A percentile compares a stretch with the other conserved stretches of the same genome.
Conservation (phyloP, 106 monocot genomes). For the Agapanthus africanus region DNA sequence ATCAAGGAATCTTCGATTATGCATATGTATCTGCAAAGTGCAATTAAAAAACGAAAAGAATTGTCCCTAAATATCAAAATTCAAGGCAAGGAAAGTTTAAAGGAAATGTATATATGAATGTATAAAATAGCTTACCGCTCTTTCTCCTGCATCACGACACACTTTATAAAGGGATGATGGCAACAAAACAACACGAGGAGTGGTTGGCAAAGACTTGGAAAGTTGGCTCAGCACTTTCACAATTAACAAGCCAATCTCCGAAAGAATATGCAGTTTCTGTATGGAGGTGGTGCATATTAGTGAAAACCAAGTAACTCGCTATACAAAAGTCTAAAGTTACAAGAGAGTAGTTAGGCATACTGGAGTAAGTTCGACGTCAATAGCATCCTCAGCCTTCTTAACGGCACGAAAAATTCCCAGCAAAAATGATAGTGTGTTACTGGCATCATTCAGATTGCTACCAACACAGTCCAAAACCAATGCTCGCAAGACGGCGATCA, state of each 20-base stretch:
- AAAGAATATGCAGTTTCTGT: conserved; percentile 82
- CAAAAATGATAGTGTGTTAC: conserved; percentile 30
- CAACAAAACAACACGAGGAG: conserved; percentile 42
- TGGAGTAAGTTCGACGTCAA: conserved; percentile 42
- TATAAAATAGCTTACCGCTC: conserved; percentile 24
- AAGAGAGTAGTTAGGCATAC: conserved; percentile 25
- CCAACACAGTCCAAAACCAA: conserved; percentile 24
- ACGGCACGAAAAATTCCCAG: conserved; percentile 70
- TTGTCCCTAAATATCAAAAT: not conserved
- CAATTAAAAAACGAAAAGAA: not conserved
- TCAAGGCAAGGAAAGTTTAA: not conserved
- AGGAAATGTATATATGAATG: not conserved
- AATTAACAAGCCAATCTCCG: conserved; percentile 44
- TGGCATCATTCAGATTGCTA: conserved; percentile 15
- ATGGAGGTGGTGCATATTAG: conserved; percentile 1
- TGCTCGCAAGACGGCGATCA: conserved; percentile 39
- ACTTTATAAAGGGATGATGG: conserved; percentile 79
- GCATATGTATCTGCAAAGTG: conserved; percentile 16
- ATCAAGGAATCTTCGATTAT: conserved; percentile 17
- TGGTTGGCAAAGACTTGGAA: conserved; percentile 23
- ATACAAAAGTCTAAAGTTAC: not conserved
- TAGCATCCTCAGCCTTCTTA: conserved; percentile 76
- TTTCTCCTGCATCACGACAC: conserved; percentile 9
- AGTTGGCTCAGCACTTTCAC: conserved; percentile 29
- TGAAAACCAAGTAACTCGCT: not conserved